Base-by-base conservation (phyloP, 2,329 filamentous ascomycete genomes). In the Harringtonia aguacate region DNA sequence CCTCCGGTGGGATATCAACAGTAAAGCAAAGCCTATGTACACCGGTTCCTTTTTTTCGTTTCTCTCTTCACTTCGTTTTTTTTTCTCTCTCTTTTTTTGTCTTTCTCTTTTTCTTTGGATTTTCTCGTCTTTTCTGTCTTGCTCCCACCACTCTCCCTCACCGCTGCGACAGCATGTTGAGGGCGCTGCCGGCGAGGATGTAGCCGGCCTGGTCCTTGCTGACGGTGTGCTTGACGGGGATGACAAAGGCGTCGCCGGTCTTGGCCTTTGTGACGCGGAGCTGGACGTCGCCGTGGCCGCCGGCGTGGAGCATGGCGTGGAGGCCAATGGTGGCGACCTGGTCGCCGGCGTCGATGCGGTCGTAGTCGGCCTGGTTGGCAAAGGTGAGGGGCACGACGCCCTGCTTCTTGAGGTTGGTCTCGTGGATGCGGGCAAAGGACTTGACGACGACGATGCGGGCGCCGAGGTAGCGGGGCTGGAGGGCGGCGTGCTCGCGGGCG, bases 361-460 rank as follows among this genome's bases (percentile, higher is more conserved):
- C 86, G 61, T 95, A 97, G 63, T 97, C 92, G 18, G 76, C 73
- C 65, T 94, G 88, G 62, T 95, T 73, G 37, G 70, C 86, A 58
- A 98, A 95, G 0, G 87, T 95, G 55, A 98, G 71, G 2, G 92
- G 92, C 36, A 98, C 87, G 29, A 98, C 84, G 50, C 92, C 92
- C 68, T 98, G 92, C 77, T 92, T 92, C 81, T 92, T 92, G 64
- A 94, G 72, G 70, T 92, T 92, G 63, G 86, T 90, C 73, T 92
- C 86, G 73, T 92, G 86, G 59, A 92, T 92, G 74, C 86, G 82
- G 56, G 86, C 86, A 64, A 94, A 92, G 49, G 76, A 81, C 64
- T 81, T 79, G 61, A 77, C 81, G 58, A 92, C 86, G 64, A 92
- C 84, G 53, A 86, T 81, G 55, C 88, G 73, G 62, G 85, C 86